phyloP scores from a whole-genome alignment of 768 basidiomycete genomes.

The Kwoniella sp. region DNA sequence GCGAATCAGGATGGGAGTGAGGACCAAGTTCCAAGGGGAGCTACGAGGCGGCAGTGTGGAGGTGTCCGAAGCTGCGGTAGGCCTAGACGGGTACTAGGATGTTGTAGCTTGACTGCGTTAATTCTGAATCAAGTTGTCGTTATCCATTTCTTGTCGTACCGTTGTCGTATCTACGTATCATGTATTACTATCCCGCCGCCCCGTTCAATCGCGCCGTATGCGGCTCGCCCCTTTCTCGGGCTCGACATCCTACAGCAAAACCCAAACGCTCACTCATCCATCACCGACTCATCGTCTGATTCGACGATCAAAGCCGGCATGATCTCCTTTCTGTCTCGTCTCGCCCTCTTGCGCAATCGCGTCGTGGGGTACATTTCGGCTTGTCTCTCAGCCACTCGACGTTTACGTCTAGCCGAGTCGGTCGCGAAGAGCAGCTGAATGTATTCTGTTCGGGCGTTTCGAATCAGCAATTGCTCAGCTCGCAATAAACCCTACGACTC shows the following conservation, averaged over 20 bases:
- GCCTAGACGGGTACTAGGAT: slow-evolving; percentile 26
- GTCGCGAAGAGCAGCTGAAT: slow-evolving; percentile 1
- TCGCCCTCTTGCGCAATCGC: neutral
- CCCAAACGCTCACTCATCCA: no score
- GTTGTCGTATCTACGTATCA: neutral
- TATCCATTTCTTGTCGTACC: neutral
- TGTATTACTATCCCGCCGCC: no score
- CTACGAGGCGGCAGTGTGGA: slow-evolving; percentile 18
- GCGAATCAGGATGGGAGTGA: slow-evolving; percentile 62
- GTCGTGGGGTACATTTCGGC: slow-evolving; percentile 5
- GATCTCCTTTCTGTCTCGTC: slow-evolving; percentile 1
- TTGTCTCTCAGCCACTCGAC: neutral
- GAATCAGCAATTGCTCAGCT: neutral
- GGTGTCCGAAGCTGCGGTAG: neutral
- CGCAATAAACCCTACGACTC: neutral
- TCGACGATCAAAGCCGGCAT: slow-evolving; percentile 7
- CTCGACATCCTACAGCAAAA: no score
- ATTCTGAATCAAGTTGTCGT: neutral
- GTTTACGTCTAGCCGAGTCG: neutral
- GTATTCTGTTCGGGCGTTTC: neutral
- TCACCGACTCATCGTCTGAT: neutral
- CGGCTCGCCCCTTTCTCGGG: no score
- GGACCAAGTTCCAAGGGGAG: slow-evolving; percentile 31
- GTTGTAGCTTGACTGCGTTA: neutral
- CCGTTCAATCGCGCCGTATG: no score